Base-by-base conservation (phyloP, 1,284 basidiomycete genomes). In the Heterobasidion irregulare region DNA sequence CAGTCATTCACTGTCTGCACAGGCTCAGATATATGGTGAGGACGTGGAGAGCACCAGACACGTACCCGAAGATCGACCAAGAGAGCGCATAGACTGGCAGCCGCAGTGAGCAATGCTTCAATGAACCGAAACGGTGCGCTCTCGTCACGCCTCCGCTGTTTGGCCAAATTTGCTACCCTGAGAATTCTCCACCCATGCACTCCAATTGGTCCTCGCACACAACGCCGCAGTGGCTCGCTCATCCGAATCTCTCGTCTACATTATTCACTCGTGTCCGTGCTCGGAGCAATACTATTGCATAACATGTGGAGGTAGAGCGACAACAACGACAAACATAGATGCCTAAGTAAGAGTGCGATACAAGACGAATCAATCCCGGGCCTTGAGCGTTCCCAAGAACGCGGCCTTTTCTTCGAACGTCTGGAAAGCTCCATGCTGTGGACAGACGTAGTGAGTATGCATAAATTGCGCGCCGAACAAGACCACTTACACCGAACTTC, bases 401-500 rank as follows among this genome's bases (percentile, higher is more conserved):
- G 92, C 85, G 64, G 82, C 79, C 84, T 96, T 96, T 87, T 98
- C 96, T 75, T 91, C 92, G 75, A 81, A 79, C 52, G 94, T 96
- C 82, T 98, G 95, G 93, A 94, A 95, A 50, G 89, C 84, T 65
- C 92, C 93, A 69, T 95, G 93, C 85, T 92, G 67, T 53, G 70
- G 60, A 53, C 55, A 52, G 55, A 56, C 53, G 63, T 52, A 63
- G 56, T 53, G 56, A 56, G 41, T 53, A 44, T 56, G 59, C 33
- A 56, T 46, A n/a, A 15, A 35, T 38, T 43, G 46, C 44, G 16
- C 8, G 26, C 47, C 50, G 16, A 2, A 49, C 10, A 54, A 51
- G 16, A 51, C 13, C 16, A 79, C 84, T 64, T 82, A 88, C 85
- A 62, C 91, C 90, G 73, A 93, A 92, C 77, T 96, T 98, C 74